These are phyloP conservation scores for Cutaneotrichosporon dermatis DNA, from an alignment of 1,284 basidiomycete species.

Conservation along the genomic window DNA sequence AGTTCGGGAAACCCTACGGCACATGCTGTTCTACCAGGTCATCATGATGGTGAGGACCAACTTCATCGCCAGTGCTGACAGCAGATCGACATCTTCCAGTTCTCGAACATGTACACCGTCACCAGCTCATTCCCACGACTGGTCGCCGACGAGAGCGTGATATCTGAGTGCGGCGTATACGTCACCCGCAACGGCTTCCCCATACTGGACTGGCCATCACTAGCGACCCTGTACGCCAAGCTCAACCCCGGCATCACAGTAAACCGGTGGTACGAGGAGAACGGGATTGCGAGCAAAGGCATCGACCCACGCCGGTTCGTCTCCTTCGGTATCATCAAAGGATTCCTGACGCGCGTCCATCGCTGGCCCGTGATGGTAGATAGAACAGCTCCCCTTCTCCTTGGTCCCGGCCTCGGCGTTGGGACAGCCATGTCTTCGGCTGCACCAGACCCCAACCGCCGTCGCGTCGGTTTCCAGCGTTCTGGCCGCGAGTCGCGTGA, in stretches of 20 bases:
- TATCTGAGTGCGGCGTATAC: conserved; percentile 82
- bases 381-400: conserved; percentile 10
- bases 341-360: conserved; percentile 86
- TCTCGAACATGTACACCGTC: conserved; percentile 91
- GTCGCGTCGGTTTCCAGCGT: conserved; percentile 9
- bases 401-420: conserved; percentile 2
- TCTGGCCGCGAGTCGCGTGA: not conserved
- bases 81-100: conserved; percentile 88
- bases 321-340: conserved; percentile 99
- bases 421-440: not conserved
- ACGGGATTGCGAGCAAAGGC: conserved; percentile 65
- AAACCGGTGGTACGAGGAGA: conserved; percentile 79
- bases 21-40: conserved; percentile 94
- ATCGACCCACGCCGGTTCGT: conserved; percentile 91
- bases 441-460: not conserved
- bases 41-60: conserved; percentile 64
- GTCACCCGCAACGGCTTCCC: conserved; percentile 64
- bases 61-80: not conserved
- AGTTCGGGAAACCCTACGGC: conserved; percentile 81
- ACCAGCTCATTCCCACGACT: conserved; percentile 78
- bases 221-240: conserved; percentile 79
- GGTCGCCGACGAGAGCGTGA: conserved; percentile 73
- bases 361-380: conserved; percentile 69
- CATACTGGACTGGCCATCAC: conserved; percentile 66
- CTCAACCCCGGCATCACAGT: conserved; percentile 81